phyloP scores from a whole-genome alignment of 805 yeast genomes.

The Metschnikowia reukaufii region DNA sequence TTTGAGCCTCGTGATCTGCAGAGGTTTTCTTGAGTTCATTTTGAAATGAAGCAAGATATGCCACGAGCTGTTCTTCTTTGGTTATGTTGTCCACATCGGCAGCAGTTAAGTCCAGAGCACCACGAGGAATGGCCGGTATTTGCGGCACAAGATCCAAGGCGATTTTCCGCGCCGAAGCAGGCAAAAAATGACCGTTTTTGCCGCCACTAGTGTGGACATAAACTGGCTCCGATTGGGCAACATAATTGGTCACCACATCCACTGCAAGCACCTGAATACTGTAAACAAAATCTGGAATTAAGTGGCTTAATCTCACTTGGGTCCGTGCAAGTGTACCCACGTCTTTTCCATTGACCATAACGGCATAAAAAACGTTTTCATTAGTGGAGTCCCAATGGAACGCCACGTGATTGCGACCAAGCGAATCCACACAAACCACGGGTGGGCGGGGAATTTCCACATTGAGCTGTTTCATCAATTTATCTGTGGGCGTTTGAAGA shows the following conservation, averaged over 20 bases:
- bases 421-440: slow-evolving; percentile 52
- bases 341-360: slow-evolving; percentile 36
- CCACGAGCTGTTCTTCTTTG: slow-evolving; percentile 2
- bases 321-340: slow-evolving; percentile 37
- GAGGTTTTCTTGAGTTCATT: slow-evolving; percentile 9
- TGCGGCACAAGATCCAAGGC: not conserved
- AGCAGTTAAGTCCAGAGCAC: not conserved
- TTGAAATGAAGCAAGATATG: slow-evolving; percentile 9
- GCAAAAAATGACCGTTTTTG: not conserved
- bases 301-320: slow-evolving; percentile 35
- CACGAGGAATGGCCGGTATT: not conserved
- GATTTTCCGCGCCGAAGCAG: not conserved
- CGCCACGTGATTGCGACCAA: slow-evolving; percentile 45
- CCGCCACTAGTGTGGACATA: slow-evolving; percentile 28
- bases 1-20: slow-evolving; percentile 6
- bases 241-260: slow-evolving; percentile 35
- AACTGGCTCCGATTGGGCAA: slow-evolving; percentile 34
- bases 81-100: slow-evolving; percentile 5
- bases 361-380: slow-evolving; percentile 34
- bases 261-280: slow-evolving; percentile 39
- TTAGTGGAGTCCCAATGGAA: slow-evolving; percentile 46
- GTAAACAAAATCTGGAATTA: slow-evolving; percentile 29
- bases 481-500: slow-evolving; percentile 46
- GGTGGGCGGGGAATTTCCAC: slow-evolving; percentile 59
- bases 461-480: slow-evolving; percentile 45